Evolutionary conservation across 83 land plant genomes (phyloP).

Genomic region (Isoetes engelmannii): DNA sequence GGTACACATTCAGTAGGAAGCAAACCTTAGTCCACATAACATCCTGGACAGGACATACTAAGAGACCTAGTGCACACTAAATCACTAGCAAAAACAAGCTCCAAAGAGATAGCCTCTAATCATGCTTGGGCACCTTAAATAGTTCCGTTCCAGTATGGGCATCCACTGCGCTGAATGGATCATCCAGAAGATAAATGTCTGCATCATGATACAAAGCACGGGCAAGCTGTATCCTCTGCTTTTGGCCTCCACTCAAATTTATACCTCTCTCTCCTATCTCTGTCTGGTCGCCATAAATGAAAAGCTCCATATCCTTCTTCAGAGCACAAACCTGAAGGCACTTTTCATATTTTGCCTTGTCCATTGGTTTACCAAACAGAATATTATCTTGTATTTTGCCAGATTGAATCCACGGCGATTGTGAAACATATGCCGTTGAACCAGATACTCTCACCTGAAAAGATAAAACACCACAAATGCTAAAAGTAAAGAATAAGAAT

Average conservation of each 20-base stretch:
- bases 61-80: too few species aligned
- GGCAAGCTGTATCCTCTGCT: constrained; percentile 90
- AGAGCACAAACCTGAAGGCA: constrained; percentile 83
- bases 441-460: constrained; percentile 64
- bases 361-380: constrained; percentile 85
- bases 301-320: constrained; percentile 67
- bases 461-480: background rate
- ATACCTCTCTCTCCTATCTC: constrained; percentile 95
- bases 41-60: too few species aligned
- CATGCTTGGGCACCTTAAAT: constrained; percentile 42
- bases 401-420: constrained; percentile 94
- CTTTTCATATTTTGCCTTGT: constrained; percentile 55
- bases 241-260: constrained; percentile 96
- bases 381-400: constrained; percentile 91
- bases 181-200: constrained; percentile 93
- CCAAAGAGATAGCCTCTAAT: too few species aligned
- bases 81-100: too few species aligned
- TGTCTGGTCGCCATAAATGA: constrained; percentile 87
- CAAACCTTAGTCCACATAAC: too few species aligned
- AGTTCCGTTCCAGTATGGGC: constrained; percentile 89
- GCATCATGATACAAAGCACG: constrained; percentile 98
- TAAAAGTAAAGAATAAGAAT: too few species aligned
- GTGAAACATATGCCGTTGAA: constrained; percentile 80
- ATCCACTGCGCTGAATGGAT: constrained; percentile 98
- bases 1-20: too few species aligned